Percentiles rank a stretch among this genome's conserved stretches.
Evolutionary conservation across 495 filamentous ascomycete species (phyloP).

Genomic region (Terfezia boudieri): DNA sequence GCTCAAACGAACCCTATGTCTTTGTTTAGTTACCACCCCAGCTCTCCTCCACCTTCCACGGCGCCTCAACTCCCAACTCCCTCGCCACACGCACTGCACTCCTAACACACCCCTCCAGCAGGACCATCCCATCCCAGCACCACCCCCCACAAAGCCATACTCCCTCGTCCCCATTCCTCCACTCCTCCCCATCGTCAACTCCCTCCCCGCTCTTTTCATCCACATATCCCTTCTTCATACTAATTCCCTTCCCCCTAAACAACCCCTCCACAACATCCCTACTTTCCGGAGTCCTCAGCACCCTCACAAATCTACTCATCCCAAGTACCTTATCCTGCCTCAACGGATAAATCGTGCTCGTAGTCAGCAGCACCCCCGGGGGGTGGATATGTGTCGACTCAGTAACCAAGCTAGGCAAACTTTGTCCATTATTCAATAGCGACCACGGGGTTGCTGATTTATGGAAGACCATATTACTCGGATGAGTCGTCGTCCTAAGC

Average conservation of each 20-base stretch:
- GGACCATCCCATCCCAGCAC: slow-evolving; percentile 44
- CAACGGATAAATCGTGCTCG: neutral
- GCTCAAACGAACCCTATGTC: no score
- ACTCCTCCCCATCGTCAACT: slow-evolving; percentile 9
- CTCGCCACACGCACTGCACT: slow-evolving; percentile 31
- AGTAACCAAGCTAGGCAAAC: neutral
- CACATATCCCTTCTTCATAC: neutral
- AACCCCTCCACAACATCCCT: slow-evolving; percentile 10
- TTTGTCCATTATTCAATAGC: neutral
- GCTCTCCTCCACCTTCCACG: slow-evolving; percentile 4
- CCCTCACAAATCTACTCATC: slow-evolving; percentile 20
- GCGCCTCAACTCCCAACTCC: slow-evolving; percentile 26
- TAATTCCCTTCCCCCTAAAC: neutral
- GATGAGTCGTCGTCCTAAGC: slow-evolving; percentile 10
- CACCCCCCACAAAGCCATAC: slow-evolving; percentile 34
- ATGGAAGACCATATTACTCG: no score
- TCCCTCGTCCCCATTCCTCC: slow-evolving; percentile 29
- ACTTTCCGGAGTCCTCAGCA: slow-evolving; percentile 19
- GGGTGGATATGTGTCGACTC: neutral
- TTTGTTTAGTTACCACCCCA: no score
- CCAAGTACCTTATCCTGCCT: neutral
- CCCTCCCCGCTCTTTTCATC: neutral
- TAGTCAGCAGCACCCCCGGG: neutral
- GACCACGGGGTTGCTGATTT: neutral
- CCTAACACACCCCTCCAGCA: slow-evolving; percentile 35